Percentiles rank a stretch among this genome's conserved stretches.
Conservation (phyloP, 75 land plant genomes). For the Pinus albicaulis region DNA sequence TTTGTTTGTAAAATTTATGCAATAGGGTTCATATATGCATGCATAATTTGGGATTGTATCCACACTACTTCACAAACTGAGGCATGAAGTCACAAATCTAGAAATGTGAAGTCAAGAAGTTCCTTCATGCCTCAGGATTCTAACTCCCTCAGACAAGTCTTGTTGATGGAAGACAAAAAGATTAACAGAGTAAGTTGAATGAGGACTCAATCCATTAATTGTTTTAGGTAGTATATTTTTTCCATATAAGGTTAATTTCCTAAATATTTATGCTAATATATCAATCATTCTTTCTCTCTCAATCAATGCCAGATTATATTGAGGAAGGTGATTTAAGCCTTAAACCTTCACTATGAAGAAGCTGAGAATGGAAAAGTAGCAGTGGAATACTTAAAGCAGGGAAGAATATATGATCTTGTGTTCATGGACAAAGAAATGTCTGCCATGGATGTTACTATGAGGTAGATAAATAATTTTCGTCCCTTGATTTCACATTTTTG, state of each 20-base stretch:
- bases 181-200: constrained; percentile 32
- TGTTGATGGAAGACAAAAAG: constrained; percentile 40
- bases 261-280: too few relatives aligned
- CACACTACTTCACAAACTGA: not conserved
- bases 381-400: constrained; percentile 36
- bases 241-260: too few relatives aligned
- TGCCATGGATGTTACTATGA: constrained; percentile 62
- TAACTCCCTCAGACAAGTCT: constrained; percentile 17
- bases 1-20: not conserved
- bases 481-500: not conserved
- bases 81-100: not conserved
- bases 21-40: not conserved
- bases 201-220: not conserved
- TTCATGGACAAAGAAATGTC: constrained; percentile 68
- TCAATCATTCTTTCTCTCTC: not conserved
- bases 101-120: not conserved
- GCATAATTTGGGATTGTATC: not conserved
- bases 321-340: constrained; percentile 31
- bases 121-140: not conserved
- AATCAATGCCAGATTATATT: constrained; percentile 29
- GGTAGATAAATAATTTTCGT: constrained; percentile 9
- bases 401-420: constrained; percentile 38
- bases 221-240: too few relatives aligned
- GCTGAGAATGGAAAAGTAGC: constrained; percentile 55
- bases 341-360: constrained; percentile 42